A percentile compares a stretch with the other conserved stretches of the same genome.
Evolutionary conservation across 2,329 filamentous ascomycete genomes (phyloP).

Genomic region (Aspergillus sp.): DNA sequence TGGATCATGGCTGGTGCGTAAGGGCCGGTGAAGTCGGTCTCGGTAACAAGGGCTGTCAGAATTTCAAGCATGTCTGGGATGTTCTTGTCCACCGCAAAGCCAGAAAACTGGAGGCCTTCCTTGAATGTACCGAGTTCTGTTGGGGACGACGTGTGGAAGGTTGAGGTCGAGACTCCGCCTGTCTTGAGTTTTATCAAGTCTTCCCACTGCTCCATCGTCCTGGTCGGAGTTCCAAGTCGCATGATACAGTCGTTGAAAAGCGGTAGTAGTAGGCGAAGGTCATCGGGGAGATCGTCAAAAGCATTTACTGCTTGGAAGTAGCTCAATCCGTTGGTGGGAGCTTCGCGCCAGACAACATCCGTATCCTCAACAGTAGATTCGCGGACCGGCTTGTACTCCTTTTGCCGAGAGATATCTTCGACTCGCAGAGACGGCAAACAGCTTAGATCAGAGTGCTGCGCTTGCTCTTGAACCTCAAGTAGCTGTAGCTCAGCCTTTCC

Average conservation of each 20-base stretch:
- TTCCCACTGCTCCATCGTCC: conserved; percentile 91
- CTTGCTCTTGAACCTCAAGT: conserved; percentile 77
- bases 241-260: conserved; percentile 91
- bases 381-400: conserved; percentile 69
- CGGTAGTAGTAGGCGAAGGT: conserved; percentile 80
- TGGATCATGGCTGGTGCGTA: conserved; percentile 79
- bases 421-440: conserved; percentile 87
- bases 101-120: conserved; percentile 81
- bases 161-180: conserved; percentile 80
- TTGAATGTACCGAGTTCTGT: conserved; percentile 67
- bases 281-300: conserved; percentile 75
- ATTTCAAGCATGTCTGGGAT: conserved; percentile 89
- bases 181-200: conserved; percentile 96
- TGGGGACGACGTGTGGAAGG: conserved; percentile 79
- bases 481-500: conserved; percentile 77
- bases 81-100: conserved; percentile 86
- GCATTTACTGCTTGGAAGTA: conserved; percentile 90
- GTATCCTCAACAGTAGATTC: conserved; percentile 60
- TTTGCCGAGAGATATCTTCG: conserved; percentile 79
- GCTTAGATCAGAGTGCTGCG: conserved; percentile 79
- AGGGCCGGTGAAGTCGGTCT: conserved; percentile 85
- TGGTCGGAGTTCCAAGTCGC: conserved; percentile 83
- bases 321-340: conserved; percentile 90
- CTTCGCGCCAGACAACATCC: conserved; percentile 84
- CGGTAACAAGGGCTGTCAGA: conserved; percentile 73